Evolutionary conservation across 2,329 filamentous ascomycete species (phyloP).

Genomic region (Orbilia brochopaga): DNA sequence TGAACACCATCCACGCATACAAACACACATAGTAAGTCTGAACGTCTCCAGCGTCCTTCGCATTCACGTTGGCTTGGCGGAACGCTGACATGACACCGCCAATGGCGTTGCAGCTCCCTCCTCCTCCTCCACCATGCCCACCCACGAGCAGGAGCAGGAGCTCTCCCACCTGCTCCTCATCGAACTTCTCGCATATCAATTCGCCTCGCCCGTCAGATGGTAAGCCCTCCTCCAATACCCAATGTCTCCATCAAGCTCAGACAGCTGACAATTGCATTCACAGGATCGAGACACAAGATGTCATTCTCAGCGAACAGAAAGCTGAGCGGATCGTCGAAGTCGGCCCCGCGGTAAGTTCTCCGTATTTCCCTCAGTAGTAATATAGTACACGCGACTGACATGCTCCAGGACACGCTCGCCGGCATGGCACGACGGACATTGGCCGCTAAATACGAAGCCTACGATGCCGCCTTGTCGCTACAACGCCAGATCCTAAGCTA

Average conservation of each 20-base stretch:
- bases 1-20: no score
- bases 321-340: slow-evolving; percentile 98
- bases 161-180: slow-evolving; percentile 94
- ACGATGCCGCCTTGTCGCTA: slow-evolving; percentile 94
- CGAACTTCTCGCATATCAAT: slow-evolving; percentile 98
- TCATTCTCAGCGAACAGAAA: slow-evolving; percentile 92
- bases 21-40: no score
- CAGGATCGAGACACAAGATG: slow-evolving; percentile 96
- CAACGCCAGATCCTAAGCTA: slow-evolving; percentile 98
- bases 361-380: neutral
- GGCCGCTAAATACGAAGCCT: slow-evolving; percentile 96
- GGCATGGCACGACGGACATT: slow-evolving; percentile 97
- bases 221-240: slow-evolving; percentile 26
- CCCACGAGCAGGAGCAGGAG: slow-evolving; percentile 97
- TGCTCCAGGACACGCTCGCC: slow-evolving; percentile 77
- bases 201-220: slow-evolving; percentile 98
- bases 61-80: neutral
- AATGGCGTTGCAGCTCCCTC: slow-evolving; percentile 35
- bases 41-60: neutral
- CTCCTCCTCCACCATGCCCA: slow-evolving; percentile 70
- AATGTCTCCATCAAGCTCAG: slow-evolving; percentile 12
- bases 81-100: neutral
- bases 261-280: slow-evolving; percentile 11
- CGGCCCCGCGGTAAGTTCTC: slow-evolving; percentile 71
- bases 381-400: neutral